phyloP scores from a whole-genome alignment of 1,284 basidiomycete genomes.

The Stygiomarasmius scandens region DNA sequence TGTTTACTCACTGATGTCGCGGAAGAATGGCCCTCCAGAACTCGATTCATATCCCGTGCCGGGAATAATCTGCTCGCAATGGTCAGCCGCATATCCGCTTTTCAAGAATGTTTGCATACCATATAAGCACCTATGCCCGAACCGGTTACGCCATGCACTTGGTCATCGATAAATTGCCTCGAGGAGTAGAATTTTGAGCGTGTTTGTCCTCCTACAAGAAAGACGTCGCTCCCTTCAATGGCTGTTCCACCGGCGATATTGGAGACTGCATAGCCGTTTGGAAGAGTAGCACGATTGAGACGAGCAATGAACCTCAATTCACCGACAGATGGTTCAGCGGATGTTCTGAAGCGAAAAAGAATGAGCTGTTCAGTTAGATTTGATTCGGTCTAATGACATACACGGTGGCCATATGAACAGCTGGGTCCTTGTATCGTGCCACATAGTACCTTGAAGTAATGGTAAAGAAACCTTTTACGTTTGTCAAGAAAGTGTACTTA shows the following conservation, averaged over 20 bases:
- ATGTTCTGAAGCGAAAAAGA: slow-evolving; percentile 25
- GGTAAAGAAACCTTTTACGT: neutral
- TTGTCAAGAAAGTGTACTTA: slow-evolving; percentile 14
- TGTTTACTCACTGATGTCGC: too few species aligned
- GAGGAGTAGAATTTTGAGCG: slow-evolving; percentile 44
- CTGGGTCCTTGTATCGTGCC: slow-evolving; percentile 33
- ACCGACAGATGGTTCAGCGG: slow-evolving; percentile 37
- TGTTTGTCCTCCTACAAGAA: slow-evolving; percentile 35
- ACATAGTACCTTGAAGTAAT: slow-evolving; percentile 32
- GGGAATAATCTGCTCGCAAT: slow-evolving; percentile 31
- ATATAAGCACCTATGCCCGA: slow-evolving; percentile 38
- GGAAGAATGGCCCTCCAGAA: slow-evolving; percentile 46
- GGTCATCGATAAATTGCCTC: slow-evolving; percentile 42
- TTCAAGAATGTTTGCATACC: slow-evolving; percentile 3
- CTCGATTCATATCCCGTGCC: slow-evolving; percentile 41
- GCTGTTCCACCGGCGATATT: slow-evolving; percentile 36
- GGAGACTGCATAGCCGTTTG: slow-evolving; percentile 31
- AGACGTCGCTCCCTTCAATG: slow-evolving; percentile 44
- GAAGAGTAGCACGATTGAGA: slow-evolving; percentile 30
- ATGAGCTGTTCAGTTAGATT: neutral
- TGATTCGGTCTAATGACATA: slow-evolving; percentile 15
- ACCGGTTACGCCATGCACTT: slow-evolving; percentile 43
- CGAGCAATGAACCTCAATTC: slow-evolving; percentile 45
- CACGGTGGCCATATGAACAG: slow-evolving; percentile 41
- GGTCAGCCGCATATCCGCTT: neutral